phyloP scores from a whole-genome alignment of 1,284 basidiomycete species.

The Irpex sp. region DNA sequence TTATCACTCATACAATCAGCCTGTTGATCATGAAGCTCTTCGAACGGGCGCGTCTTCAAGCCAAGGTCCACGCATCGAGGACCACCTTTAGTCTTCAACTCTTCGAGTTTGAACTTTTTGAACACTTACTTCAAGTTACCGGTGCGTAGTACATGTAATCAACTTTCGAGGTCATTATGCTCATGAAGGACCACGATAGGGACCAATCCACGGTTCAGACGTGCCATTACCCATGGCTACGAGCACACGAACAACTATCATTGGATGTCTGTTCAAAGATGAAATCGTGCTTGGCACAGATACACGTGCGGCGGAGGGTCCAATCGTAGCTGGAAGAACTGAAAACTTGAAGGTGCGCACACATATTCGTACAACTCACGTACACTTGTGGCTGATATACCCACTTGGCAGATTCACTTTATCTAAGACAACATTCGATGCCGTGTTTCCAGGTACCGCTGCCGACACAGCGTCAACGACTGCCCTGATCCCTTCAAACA shows the following conservation, averaged over 20 bases:
- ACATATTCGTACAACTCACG: too few species aligned
- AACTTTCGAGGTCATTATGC: background rate
- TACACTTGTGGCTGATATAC: conserved; percentile 28
- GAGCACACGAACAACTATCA: conserved; percentile 96
- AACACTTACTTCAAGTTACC: conserved; percentile 29
- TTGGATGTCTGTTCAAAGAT: conserved; percentile 92
- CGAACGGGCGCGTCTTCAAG: too few species aligned
- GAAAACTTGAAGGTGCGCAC: too few species aligned
- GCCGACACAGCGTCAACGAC: conserved; percentile 98
- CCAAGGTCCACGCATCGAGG: too few species aligned
- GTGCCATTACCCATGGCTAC: conserved; percentile 68
- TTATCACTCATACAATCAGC: too few species aligned
- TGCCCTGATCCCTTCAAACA: conserved; percentile 89
- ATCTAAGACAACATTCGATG: conserved; percentile 87
- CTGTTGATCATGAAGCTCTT: too few species aligned
- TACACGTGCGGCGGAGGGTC: conserved; percentile 92
- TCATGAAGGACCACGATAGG: conserved; percentile 47
- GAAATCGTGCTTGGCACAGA: conserved; percentile 97
- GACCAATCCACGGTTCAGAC: conserved; percentile 56
- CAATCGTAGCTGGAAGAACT: conserved; percentile 88
- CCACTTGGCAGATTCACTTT: conserved; percentile 73
- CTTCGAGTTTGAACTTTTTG: conserved; percentile 36
- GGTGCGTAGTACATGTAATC: background rate
- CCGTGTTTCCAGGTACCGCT: conserved; percentile 96
- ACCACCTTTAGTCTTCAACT: conserved; percentile 19